These are phyloP conservation scores for Acer negundo DNA, from an alignment of 345 rosid species.

Conservation along the genomic window DNA sequence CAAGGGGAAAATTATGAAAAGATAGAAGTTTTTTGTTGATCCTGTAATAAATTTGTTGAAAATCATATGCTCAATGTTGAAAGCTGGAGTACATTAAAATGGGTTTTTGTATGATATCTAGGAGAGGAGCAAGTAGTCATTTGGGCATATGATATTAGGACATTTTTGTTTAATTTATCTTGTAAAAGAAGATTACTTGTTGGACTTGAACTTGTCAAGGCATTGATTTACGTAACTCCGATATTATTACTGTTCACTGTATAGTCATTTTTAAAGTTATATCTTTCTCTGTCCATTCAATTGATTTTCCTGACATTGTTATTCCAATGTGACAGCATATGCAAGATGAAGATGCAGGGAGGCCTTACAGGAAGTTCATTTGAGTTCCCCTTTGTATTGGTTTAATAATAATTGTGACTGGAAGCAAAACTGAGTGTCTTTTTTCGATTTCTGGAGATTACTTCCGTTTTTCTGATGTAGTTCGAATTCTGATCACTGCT, in stretches of 20 bases:
- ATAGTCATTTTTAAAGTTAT: not conserved
- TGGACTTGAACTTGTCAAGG: not conserved
- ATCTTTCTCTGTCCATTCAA: not conserved
- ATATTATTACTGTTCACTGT: not conserved
- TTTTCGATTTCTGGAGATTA: not conserved
- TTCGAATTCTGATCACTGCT: conserved; percentile 10
- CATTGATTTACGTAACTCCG: not conserved
- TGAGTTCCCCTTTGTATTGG: conserved; percentile 32
- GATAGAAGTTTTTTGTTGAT: not conserved
- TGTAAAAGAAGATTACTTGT: not conserved
- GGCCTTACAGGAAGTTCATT: conserved; percentile 80
- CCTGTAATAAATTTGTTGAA: not conserved
- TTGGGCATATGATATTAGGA: not conserved
- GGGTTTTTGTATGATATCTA: not conserved
- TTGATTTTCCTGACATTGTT: conserved; percentile 4
- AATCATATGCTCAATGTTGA: not conserved
- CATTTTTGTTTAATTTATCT: not conserved
- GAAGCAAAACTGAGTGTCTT: conserved; percentile 15
- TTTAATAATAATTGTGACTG: conserved; percentile 15
- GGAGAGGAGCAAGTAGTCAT: not conserved
- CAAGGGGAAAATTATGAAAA: not conserved
- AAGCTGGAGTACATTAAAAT: not conserved
- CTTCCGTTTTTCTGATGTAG: not conserved
- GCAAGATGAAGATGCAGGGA: conserved; percentile 93
- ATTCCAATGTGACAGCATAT: conserved; percentile 52